These are phyloP conservation scores for Aaosphaeria pasadenensis DNA, from an alignment of 2,329 filamentous ascomycete genomes.

Conservation along the genomic window DNA sequence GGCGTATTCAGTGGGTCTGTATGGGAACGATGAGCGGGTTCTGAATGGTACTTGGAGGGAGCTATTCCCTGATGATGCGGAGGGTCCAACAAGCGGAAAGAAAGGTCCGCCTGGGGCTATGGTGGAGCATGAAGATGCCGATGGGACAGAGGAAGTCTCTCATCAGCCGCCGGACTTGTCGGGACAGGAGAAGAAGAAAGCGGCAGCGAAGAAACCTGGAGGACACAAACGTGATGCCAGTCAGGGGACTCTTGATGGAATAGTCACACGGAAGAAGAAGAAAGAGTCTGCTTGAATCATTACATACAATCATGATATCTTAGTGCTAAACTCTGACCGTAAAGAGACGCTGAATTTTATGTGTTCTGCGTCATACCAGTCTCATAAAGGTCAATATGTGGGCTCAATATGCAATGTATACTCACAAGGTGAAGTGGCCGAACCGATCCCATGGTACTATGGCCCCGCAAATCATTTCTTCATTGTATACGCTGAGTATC, in stretches of 20 bases:
- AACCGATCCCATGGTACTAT: no score
- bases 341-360: no score
- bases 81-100: conserved; percentile 43
- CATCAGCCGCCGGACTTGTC: not conserved
- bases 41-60: conserved; percentile 58
- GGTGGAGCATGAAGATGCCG: conserved; percentile 21
- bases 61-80: conserved; percentile 46
- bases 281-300: not conserved
- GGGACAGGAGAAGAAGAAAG: not conserved
- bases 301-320: no score
- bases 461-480: no score
- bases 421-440: no score
- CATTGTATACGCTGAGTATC: no score
- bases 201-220: not conserved
- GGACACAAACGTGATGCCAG: not conserved
- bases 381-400: no score
- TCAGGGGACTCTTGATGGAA: not conserved
- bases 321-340: no score
- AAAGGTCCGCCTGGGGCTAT: conserved; percentile 40
- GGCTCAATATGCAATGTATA: no score
- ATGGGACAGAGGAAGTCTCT: not conserved
- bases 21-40: conserved; percentile 62
- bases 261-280: not conserved
- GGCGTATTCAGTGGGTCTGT: conserved; percentile 63
- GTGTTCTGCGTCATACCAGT: no score